A percentile compares a stretch with the other conserved stretches of the same genome.
phyloP scores from a whole-genome alignment of 2,329 filamentous ascomycete genomes.

The Trichoderma afroharzianum region DNA sequence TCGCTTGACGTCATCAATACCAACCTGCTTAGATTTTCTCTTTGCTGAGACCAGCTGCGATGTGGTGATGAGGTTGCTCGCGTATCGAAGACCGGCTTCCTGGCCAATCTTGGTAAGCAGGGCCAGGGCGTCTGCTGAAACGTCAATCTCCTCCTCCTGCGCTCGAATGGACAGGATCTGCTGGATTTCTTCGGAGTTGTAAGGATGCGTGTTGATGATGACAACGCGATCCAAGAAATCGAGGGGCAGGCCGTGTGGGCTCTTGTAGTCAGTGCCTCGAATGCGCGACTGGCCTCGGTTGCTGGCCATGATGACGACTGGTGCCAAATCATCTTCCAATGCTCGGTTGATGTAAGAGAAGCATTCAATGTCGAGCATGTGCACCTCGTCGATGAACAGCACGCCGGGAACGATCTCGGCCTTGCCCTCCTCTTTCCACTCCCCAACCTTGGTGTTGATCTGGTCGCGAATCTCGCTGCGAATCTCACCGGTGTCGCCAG shows the following conservation, averaged over 20 bases:
- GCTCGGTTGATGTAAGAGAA: slow-evolving; percentile 98
- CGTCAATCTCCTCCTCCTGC: slow-evolving; percentile 91
- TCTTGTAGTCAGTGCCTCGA: slow-evolving; percentile 87
- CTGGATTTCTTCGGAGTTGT: slow-evolving; percentile 78
- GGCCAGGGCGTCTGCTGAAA: slow-evolving; percentile 84
- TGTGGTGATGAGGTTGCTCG: slow-evolving; percentile 96
- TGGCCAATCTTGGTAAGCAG: slow-evolving; percentile 93
- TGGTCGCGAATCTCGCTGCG: slow-evolving; percentile 95
- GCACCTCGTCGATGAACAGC: slow-evolving; percentile 96
- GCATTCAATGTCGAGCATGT: slow-evolving; percentile 99
- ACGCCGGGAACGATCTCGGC: slow-evolving; percentile 97
- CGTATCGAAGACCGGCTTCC: slow-evolving; percentile 88
- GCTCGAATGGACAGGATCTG: slow-evolving; percentile 91
- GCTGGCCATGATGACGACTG: slow-evolving; percentile 98
- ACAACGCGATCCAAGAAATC: slow-evolving; percentile 95
- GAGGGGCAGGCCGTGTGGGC: slow-evolving; percentile 87
- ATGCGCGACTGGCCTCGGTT: slow-evolving; percentile 91
- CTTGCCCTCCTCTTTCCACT: slow-evolving; percentile 99
- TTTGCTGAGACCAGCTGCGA: slow-evolving; percentile 85
- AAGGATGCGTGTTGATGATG: slow-evolving; percentile 90
- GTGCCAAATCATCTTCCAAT: slow-evolving; percentile 88
- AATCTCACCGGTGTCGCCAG: slow-evolving; percentile 96
- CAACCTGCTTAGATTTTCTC: slow-evolving; percentile 78
- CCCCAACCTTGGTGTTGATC: slow-evolving; percentile 97
- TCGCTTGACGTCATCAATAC: slow-evolving; percentile 83